These are phyloP conservation scores for Colletotrichum abscissum DNA, from an alignment of 2,329 filamentous ascomycete genomes.

Conservation along the genomic window DNA sequence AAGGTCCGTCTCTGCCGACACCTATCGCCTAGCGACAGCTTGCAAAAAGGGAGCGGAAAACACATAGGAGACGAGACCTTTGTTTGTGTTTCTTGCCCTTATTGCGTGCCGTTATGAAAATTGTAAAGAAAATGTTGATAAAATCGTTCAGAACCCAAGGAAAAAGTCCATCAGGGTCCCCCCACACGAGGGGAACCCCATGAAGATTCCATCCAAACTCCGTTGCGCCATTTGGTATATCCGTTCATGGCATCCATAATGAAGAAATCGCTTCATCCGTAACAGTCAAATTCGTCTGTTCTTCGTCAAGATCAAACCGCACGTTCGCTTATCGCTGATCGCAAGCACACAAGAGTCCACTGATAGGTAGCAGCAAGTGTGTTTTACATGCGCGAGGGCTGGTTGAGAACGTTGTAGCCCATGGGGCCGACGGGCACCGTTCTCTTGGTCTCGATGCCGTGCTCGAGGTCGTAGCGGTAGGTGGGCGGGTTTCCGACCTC, in stretches of 20 bases:
- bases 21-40: not conserved
- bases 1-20: slow-evolving; percentile 15
- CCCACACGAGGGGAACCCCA: not conserved
- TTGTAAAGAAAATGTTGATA: not conserved
- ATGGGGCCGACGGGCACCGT: slow-evolving; percentile 23
- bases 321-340: not conserved
- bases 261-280: not conserved
- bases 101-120: not conserved
- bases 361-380: no score
- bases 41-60: not conserved
- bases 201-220: not conserved
- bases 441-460: slow-evolving; percentile 14
- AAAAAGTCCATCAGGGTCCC: slow-evolving; percentile 1
- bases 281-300: not conserved
- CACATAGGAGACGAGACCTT: not conserved
- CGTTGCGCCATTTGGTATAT: slow-evolving; percentile 3
- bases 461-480: slow-evolving; percentile 31
- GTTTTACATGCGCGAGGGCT: slow-evolving; percentile 20
- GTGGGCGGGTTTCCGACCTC: slow-evolving; percentile 29
- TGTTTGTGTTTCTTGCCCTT: not conserved
- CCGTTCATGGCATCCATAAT: not conserved
- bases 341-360: no score
- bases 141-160: not conserved
- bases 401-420: slow-evolving; percentile 29
- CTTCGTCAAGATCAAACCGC: not conserved